Conservation (phyloP, 2,329 filamentous ascomycete genomes). For the Monosporascus sp. region DNA sequence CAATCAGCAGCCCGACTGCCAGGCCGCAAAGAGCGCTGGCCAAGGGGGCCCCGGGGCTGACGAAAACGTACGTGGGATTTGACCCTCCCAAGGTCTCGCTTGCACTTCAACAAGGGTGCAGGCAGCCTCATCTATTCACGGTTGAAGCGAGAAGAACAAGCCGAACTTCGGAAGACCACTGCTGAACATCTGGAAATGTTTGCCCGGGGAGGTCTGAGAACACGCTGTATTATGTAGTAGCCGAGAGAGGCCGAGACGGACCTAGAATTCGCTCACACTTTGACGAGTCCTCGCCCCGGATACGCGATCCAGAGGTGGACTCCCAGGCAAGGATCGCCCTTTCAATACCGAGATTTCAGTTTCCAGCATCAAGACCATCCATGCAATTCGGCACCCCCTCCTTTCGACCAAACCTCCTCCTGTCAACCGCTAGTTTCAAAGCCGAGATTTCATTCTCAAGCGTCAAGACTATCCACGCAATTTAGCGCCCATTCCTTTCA, state of each 20-base stretch:
- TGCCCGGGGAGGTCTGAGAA: conserved; percentile 88
- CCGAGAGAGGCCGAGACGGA: conserved; percentile 21
- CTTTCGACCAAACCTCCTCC: no score
- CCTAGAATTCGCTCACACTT: conserved; percentile 30
- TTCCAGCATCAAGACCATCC: conserved; percentile 38
- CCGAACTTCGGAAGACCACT: conserved; percentile 73
- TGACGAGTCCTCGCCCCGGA: neutral
- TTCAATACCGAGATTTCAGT: conserved; percentile 39
- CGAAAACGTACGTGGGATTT: no score
- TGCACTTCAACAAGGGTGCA: conserved; percentile 83
- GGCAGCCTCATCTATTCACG: conserved; percentile 97
- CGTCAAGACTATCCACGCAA: no score
- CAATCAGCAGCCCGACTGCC: no score
- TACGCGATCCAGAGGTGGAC: conserved; percentile 4
- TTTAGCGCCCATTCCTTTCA: no score
- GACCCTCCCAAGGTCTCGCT: no score
- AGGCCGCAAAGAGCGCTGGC: no score
- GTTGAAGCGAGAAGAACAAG: conserved; percentile 77
- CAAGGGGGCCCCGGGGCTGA: no score
- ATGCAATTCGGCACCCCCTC: conserved; percentile 27
- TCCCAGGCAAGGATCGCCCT: conserved; percentile 5
- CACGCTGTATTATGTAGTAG: conserved; percentile 82
- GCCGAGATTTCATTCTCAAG: no score
- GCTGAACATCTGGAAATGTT: conserved; percentile 97
- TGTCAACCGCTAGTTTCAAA: no score